Conservation (phyloP, 2,329 filamentous ascomycete genomes). For the Penicillium rolfsii region DNA sequence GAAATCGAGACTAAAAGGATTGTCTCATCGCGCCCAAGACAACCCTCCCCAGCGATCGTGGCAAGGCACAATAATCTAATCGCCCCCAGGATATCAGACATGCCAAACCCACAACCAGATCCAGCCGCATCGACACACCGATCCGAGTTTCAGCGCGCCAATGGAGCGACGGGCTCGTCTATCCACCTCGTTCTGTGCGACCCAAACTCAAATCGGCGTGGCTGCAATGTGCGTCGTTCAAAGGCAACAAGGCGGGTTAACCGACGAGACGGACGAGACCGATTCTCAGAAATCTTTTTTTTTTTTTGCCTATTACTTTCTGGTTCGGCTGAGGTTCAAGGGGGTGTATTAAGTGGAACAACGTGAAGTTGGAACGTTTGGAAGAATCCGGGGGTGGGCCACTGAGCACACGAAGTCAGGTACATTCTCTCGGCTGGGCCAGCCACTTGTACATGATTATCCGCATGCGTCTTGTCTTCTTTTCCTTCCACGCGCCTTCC, state of each 20-base stretch:
- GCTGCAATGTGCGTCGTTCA: constrained; percentile 26
- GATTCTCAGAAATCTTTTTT: constrained; percentile 21
- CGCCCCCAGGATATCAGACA: constrained; percentile 3
- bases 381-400: constrained; percentile 2
- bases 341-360: neutral
- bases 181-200: constrained; percentile 20
- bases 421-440: neutral
- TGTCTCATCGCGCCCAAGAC: neutral
- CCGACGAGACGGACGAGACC: constrained; percentile 6
- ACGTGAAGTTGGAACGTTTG: neutral
- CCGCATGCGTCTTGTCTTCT: neutral
- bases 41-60: constrained; percentile 13
- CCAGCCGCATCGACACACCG: constrained; percentile 23
- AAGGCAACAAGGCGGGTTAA: constrained; percentile 9
- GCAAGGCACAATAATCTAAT: neutral
- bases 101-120: constrained; percentile 24
- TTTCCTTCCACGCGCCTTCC: neutral
- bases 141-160: constrained; percentile 11
- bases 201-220: constrained; percentile 29
- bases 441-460: neutral
- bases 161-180: constrained; percentile 5
- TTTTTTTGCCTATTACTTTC: no score
- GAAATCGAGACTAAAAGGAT: neutral
- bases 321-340: neutral
- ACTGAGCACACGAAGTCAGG: neutral